A percentile compares a stretch with the other conserved stretches of the same genome.
These are phyloP conservation scores for Omphalea diandra DNA, from an alignment of 441 rosid genomes.

Conservation along the genomic window DNA sequence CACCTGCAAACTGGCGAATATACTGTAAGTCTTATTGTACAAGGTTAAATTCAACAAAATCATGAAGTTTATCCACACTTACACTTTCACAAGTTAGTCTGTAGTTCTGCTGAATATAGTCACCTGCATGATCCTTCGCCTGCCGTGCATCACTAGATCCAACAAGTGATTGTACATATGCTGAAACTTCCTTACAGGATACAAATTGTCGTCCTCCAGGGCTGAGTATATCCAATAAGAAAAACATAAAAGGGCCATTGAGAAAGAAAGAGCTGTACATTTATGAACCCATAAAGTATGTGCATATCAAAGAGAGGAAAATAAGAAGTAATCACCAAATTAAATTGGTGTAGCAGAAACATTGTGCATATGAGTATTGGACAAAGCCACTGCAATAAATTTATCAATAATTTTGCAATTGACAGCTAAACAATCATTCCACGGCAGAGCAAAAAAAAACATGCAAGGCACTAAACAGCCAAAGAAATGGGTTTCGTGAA, in stretches of 20 bases:
- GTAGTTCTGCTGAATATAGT: conserved; percentile 29
- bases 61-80: conserved; percentile 18
- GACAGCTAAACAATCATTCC: neutral
- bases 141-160: conserved; percentile 29
- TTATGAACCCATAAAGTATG: neutral
- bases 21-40: conserved; percentile 17
- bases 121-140: conserved; percentile 23
- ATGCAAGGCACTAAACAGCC: neutral
- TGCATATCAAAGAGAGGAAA: neutral
- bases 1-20: conserved; percentile 39
- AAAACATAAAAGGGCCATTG: neutral
- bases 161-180: conserved; percentile 48
- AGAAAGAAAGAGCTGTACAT: neutral
- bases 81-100: conserved; percentile 35
- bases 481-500: neutral
- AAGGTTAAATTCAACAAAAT: conserved; percentile 11
- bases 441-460: neutral
- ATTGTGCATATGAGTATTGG: neutral
- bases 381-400: neutral
- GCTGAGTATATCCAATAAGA: conserved; percentile 34
- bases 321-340: neutral
- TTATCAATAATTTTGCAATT: neutral
- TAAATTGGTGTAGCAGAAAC: neutral
- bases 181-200: conserved; percentile 69
- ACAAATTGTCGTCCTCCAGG: conserved; percentile 67